phyloP scores from a whole-genome alignment of 2,329 filamentous ascomycete species.

The Arthrobotrys musiformis region DNA sequence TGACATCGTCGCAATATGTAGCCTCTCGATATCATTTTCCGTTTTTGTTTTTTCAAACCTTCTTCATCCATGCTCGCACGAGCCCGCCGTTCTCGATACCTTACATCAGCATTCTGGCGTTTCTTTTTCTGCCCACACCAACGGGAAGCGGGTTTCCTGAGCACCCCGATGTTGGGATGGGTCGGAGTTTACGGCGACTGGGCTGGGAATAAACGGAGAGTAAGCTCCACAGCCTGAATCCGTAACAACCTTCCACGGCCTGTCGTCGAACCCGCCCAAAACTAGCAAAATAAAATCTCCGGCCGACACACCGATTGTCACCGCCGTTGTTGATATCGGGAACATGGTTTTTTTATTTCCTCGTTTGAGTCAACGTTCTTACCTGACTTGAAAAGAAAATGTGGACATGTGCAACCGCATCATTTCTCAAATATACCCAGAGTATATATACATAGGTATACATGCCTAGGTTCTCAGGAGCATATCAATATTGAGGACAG shows the following conservation, averaged over 20 bases:
- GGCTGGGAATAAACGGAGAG: conserved; percentile 53
- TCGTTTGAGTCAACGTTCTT: too few species aligned
- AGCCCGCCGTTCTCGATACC: conserved; percentile 30
- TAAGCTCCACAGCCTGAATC: conserved; percentile 53
- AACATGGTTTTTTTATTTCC: conserved; percentile 3
- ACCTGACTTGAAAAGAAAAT: background rate
- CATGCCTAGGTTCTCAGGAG: too few species aligned
- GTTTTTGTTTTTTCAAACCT: conserved; percentile 41
- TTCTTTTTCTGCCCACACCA: conserved; percentile 41
- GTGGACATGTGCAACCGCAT: conserved; percentile 31
- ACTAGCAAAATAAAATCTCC: conserved; percentile 54
- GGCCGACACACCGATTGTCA: conserved; percentile 50
- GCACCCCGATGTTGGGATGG: conserved; percentile 41
- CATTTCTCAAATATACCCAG: too few species aligned
- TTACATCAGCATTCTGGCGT: conserved; percentile 36
- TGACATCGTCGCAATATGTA: conserved; percentile 41
- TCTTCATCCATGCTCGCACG: conserved; percentile 44
- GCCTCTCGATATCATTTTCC: conserved; percentile 30
- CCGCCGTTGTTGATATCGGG: conserved; percentile 9
- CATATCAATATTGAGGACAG: too few species aligned
- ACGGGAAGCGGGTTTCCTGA: conserved; percentile 48
- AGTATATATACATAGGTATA: too few species aligned
- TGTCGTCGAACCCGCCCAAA: conserved; percentile 18
- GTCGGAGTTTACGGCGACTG: conserved; percentile 54
- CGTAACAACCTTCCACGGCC: conserved; percentile 19